Evolutionary conservation across 768 basidiomycete species (phyloP).

Genomic region (Erythrobasidium yunnanense): DNA sequence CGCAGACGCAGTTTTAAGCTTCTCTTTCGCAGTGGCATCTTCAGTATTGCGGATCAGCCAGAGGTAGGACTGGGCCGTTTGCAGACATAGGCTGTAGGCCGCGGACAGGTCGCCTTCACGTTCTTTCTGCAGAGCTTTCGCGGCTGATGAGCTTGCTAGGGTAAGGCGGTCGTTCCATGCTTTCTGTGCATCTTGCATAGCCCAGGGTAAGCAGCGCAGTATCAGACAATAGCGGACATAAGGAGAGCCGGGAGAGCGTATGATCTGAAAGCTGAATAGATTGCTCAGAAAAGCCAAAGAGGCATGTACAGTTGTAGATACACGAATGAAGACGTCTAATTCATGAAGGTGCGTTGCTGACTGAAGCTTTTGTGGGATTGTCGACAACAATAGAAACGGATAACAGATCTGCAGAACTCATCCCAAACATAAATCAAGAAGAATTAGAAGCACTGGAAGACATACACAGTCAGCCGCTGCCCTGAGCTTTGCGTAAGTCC

Average conservation of each 20-base stretch:
- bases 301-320: too few relatives aligned
- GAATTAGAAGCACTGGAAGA: conserved; percentile 11
- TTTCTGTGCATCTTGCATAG: too few relatives aligned
- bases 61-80: conserved; percentile 17
- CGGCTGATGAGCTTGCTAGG: background rate
- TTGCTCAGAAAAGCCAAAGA: too few relatives aligned
- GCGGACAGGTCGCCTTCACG: background rate
- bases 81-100: conserved; percentile 16
- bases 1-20: conserved; percentile 14
- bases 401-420: too few relatives aligned
- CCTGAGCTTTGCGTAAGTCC: too few relatives aligned
- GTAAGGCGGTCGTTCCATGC: background rate
- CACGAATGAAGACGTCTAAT: too few relatives aligned
- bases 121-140: conserved; percentile 12
- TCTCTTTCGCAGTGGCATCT: background rate
- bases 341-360: background rate
- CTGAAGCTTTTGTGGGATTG: background rate
- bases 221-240: too few relatives aligned
- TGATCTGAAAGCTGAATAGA: too few relatives aligned
- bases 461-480: background rate
- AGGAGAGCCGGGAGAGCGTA: too few relatives aligned
- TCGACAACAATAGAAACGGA: background rate
- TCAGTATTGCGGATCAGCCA: conserved; percentile 8
- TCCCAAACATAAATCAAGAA: too few relatives aligned
- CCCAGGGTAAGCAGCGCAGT: too few relatives aligned